Evolutionary conservation across 73 alveolate genomes (phyloP).

Genomic region (Stentor coeruleus): DNA sequence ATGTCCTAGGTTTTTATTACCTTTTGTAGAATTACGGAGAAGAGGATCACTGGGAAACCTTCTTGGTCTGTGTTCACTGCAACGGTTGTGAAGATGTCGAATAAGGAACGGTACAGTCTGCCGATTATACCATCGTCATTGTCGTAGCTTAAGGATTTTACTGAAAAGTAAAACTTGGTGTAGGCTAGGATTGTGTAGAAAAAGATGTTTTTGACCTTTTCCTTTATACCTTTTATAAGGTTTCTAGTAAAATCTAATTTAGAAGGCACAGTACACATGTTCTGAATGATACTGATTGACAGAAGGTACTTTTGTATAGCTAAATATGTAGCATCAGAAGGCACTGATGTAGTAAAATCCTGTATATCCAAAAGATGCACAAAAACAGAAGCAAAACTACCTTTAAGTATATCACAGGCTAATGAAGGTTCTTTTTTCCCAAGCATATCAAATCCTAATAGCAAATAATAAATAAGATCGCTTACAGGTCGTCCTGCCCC

Average conservation of each 20-base stretch:
- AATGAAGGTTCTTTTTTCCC: not conserved
- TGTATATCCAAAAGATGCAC: not conserved
- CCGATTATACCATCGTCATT: conserved; percentile 20
- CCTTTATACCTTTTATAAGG: not conserved
- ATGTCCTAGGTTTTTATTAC: not conserved
- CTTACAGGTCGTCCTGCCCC: not conserved
- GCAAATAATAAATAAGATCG: not conserved
- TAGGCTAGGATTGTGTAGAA: not conserved
- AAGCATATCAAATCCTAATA: not conserved
- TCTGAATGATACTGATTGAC: not conserved
- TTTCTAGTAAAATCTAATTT: not conserved
- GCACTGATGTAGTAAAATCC: not conserved
- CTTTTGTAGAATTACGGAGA: not conserved
- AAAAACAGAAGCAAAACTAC: not conserved
- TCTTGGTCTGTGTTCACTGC: not conserved
- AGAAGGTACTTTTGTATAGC: not conserved
- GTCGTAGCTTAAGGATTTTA: not conserved
- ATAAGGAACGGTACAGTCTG: not conserved
- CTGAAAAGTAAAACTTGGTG: not conserved
- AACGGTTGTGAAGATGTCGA: not conserved
- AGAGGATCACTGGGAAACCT: conserved; percentile 9
- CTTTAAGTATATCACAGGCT: not conserved
- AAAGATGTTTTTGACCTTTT: not conserved
- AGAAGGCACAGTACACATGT: not conserved
- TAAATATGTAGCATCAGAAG: not conserved